Evolutionary conservation across 169 alveolate genomes (phyloP), one percentile per base, ranked within the genome.

Genomic region (Plasmodium gonderi): DNA sequence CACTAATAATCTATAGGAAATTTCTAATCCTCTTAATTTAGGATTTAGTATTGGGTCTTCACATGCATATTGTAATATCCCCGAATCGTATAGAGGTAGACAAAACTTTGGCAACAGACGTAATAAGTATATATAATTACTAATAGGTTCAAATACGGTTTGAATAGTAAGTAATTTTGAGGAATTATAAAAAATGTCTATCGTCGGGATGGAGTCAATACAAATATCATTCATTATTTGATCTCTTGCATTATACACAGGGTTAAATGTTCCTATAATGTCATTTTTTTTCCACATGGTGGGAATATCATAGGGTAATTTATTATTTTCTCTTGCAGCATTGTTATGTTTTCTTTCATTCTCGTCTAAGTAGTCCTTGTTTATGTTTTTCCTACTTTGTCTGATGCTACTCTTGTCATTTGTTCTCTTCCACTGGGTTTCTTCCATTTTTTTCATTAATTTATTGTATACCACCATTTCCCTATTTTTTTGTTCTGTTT

Each of bases 11-110:
- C 97, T 87, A 54, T 92, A 95, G 42, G 97, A 94, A 20, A 95
- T 29, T 40, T 95, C 97, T 12, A 95, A 79, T 11, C 97, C 97
- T 83, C 85, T 93, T 45, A 95, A 80, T 47, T 81, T 91, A 1
- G 95, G 94, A 49, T 92, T 90, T 45, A 95, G 91, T 8, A 83
- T 60, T 9, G 95, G 75, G 91, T 95, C 97, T 72, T 95, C 97
- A 38, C 97, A 95, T 33, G 79, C 96, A 33, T 90, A 83, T 82
- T 95, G 96, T 78, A 95, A 89, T 65, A 95, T 82, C 45, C 81
- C 93, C 40, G 96, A 79, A 67, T 95, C 97, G 79, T 95, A 92
- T 90, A 95, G 80, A 14, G 97, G 97, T 38, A 95, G 80, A n/a
- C 96, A 90, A 65, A 95, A 95, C 26, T 92, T 80, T 36, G 96